Evolutionary conservation across 805 yeast species (phyloP).

Genomic region (Candida rishiriensis): DNA sequence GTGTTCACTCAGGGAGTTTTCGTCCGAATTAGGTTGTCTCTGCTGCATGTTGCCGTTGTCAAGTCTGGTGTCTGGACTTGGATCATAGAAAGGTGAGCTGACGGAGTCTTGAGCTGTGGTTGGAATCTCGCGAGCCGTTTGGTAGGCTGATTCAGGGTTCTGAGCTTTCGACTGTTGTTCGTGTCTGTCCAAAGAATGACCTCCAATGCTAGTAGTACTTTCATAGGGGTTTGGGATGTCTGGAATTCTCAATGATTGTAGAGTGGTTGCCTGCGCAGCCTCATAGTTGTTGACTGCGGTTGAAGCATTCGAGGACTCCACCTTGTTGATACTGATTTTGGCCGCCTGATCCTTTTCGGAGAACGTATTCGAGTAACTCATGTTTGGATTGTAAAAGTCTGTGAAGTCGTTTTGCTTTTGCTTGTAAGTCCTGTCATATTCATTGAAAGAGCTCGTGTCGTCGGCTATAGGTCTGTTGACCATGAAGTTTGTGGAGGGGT

Average conservation of each 20-base stretch:
- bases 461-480: too few relatives aligned
- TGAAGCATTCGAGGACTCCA: neutral
- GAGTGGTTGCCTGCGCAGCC: neutral
- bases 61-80: slow-evolving; percentile 3
- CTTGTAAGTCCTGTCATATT: neutral
- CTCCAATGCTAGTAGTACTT: neutral
- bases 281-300: neutral
- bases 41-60: slow-evolving; percentile 3
- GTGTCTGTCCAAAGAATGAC: too few relatives aligned
- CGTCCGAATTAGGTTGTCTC: slow-evolving; percentile 5
- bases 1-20: slow-evolving; percentile 28
- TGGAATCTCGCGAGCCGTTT: too few relatives aligned
- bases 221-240: neutral
- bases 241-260: neutral
- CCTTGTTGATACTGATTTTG: neutral
- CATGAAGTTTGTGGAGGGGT: too few relatives aligned
- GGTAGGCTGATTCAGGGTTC: too few relatives aligned
- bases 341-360: slow-evolving; percentile 1
- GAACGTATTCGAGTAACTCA: slow-evolving; percentile 1
- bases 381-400: neutral
- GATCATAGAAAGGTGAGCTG: neutral
- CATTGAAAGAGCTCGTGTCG: too few relatives aligned
- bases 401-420: slow-evolving; percentile 2
- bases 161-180: too few relatives aligned
- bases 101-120: too few relatives aligned